A percentile compares a stretch with the other conserved stretches of the same genome.
These are phyloP conservation scores for Anthracocystis walkeri DNA, from an alignment of 1,284 basidiomycete genomes.

Conservation along the genomic window DNA sequence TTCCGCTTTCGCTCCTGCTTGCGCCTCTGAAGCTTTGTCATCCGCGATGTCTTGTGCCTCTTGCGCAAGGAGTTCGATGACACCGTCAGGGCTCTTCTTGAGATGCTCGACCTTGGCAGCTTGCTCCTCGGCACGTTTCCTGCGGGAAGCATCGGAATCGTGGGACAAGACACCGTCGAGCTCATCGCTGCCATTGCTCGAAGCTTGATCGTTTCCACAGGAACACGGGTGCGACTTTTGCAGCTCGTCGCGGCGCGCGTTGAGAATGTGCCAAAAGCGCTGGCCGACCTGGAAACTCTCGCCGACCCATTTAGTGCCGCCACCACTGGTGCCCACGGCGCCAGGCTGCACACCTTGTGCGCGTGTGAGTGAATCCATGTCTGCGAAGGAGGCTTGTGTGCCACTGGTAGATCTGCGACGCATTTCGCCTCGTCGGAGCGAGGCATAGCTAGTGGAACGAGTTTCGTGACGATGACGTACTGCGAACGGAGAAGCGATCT, in stretches of 20 bases:
- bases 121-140: slow-evolving; percentile 20
- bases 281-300: slow-evolving; percentile 62
- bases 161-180: background rate
- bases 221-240: slow-evolving; percentile 25
- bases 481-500: slow-evolving; percentile 32
- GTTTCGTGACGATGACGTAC: slow-evolving; percentile 19
- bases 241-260: slow-evolving; percentile 37
- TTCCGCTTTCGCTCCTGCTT: background rate
- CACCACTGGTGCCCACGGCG: slow-evolving; percentile 60
- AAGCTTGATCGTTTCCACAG: slow-evolving; percentile 5
- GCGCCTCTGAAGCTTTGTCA: slow-evolving; percentile 34
- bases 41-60: slow-evolving; percentile 40
- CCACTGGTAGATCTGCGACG: slow-evolving; percentile 21
- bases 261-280: slow-evolving; percentile 57
- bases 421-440: slow-evolving; percentile 13
- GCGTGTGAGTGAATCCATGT: slow-evolving; percentile 1
- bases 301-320: slow-evolving; percentile 66
- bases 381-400: slow-evolving; percentile 24
- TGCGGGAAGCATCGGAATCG: slow-evolving; percentile 3
- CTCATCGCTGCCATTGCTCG: background rate
- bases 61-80: slow-evolving; percentile 40
- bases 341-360: slow-evolving; percentile 44
- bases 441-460: slow-evolving; percentile 35
- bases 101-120: slow-evolving; percentile 42
- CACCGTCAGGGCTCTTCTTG: slow-evolving; percentile 44